Conservation (phyloP, 305 asterid species). For the Solanum hybrid region DNA sequence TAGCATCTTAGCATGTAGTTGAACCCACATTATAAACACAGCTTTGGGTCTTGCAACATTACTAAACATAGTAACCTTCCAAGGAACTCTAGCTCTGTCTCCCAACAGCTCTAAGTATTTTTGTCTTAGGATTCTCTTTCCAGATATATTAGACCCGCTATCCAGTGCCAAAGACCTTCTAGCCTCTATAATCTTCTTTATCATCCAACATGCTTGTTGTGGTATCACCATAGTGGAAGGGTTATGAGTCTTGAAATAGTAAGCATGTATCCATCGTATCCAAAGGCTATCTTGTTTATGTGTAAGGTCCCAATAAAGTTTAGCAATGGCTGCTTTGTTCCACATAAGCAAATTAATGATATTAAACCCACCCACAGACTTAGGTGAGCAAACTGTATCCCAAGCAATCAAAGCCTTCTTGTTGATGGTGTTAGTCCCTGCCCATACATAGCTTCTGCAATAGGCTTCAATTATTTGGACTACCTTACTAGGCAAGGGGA, state of each 20-base stretch:
- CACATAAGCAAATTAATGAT: too few relatives aligned
- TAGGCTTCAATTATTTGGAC: background rate
- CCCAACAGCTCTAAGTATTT: background rate
- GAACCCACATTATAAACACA: background rate
- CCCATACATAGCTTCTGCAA: background rate
- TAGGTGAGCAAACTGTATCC: background rate
- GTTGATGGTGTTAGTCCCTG: background rate
- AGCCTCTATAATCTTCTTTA: background rate
- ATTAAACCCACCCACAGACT: background rate
- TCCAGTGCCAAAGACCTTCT: background rate
- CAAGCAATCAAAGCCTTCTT: background rate
- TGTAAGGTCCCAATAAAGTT: background rate
- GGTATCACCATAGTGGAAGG: background rate
- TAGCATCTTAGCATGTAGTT: background rate
- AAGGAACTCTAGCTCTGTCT: background rate
- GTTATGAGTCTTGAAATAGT: background rate
- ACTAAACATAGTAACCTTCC: background rate
- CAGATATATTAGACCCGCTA: background rate
- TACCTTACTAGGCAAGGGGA: background rate
- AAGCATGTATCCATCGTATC: background rate
- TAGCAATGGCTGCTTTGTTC: background rate
- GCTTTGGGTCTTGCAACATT: background rate
- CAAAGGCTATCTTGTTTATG: background rate
- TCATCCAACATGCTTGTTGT: background rate
- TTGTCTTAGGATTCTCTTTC: background rate